Evolutionary conservation across 1,284 basidiomycete genomes (phyloP).

Genomic region (Fomitopsis schrenkii): DNA sequence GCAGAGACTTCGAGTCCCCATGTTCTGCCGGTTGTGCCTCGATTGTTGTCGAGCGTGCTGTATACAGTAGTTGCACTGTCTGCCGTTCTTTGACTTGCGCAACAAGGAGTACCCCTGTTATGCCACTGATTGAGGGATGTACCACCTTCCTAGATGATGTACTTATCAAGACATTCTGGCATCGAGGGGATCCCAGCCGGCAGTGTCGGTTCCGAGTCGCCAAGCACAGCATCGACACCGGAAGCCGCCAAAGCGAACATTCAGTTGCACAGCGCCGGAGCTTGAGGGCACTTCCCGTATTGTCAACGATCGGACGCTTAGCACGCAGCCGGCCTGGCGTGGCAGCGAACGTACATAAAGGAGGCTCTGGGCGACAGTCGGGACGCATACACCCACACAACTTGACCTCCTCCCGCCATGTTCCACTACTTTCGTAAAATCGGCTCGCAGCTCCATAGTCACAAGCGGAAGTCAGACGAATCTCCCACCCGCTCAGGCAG

Average conservation of each 20-base stretch:
- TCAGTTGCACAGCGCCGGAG: not conserved
- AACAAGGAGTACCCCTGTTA: too few relatives aligned
- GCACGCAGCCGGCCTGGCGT: not conserved
- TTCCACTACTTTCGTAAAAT: slow-evolving; percentile 1
- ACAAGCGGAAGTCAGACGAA: not conserved
- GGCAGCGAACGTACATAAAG: not conserved
- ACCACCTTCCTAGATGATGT: too few relatives aligned
- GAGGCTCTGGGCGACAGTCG: not conserved
- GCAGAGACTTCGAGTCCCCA: not conserved
- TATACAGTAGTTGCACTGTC: not conserved
- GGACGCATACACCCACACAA: not conserved
- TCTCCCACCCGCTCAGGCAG: not conserved
- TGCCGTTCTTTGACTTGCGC: not conserved
- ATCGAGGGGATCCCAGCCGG: too few relatives aligned
- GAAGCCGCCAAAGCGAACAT: not conserved
- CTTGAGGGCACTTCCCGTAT: not conserved
- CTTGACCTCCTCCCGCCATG: not conserved
- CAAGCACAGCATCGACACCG: not conserved
- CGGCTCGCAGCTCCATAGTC: not conserved
- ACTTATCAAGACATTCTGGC: too few relatives aligned
- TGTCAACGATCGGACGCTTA: not conserved
- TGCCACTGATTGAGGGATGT: too few relatives aligned
- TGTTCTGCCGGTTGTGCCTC: not conserved
- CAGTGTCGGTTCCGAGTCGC: too few relatives aligned
- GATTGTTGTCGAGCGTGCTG: not conserved